A percentile compares a stretch with the other conserved stretches of the same genome.
phyloP scores from a whole-genome alignment of 257 asterid species.

The Apocynum venetum region DNA sequence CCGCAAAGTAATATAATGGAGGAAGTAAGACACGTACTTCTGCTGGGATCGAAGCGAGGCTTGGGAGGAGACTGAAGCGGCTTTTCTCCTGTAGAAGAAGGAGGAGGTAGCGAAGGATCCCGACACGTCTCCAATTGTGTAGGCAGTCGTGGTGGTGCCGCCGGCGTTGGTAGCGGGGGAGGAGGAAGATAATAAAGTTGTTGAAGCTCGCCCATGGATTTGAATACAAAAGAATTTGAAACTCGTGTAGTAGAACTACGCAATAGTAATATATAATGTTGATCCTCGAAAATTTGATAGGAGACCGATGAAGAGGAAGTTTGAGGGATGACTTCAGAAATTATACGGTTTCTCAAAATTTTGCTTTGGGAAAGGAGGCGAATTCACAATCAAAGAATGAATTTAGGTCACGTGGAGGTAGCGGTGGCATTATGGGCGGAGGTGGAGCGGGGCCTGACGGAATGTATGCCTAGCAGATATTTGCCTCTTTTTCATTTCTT shows the following conservation, averaged over 20 bases:
- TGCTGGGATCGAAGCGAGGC: slow-evolving; percentile 63
- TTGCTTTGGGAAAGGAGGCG: not conserved
- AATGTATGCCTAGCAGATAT: too few species aligned
- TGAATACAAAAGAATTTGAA: not conserved
- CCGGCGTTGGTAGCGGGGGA: slow-evolving; percentile 45
- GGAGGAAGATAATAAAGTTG: slow-evolving; percentile 59
- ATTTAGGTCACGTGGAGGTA: not conserved
- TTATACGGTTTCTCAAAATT: not conserved
- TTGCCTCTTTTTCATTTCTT: too few species aligned
- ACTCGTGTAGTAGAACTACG: not conserved
- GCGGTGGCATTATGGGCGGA: too few species aligned
- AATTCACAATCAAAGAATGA: not conserved
- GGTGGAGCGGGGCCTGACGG: too few species aligned
- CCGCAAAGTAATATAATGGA: not conserved
- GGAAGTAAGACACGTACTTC: slow-evolving; percentile 36
- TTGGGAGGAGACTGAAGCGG: slow-evolving; percentile 27
- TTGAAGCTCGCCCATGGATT: slow-evolving; percentile 45
- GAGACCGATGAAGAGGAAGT: not conserved
- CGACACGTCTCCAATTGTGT: slow-evolving; percentile 31
- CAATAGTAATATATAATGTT: too few species aligned
- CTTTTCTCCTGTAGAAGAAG: slow-evolving; percentile 14
- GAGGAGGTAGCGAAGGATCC: slow-evolving; percentile 30
- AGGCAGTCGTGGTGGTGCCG: slow-evolving; percentile 37
- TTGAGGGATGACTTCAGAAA: not conserved
- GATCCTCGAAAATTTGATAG: too few species aligned